Base-by-base conservation (phyloP, 1,284 basidiomycete genomes). In the Chalciporus sp. region DNA sequence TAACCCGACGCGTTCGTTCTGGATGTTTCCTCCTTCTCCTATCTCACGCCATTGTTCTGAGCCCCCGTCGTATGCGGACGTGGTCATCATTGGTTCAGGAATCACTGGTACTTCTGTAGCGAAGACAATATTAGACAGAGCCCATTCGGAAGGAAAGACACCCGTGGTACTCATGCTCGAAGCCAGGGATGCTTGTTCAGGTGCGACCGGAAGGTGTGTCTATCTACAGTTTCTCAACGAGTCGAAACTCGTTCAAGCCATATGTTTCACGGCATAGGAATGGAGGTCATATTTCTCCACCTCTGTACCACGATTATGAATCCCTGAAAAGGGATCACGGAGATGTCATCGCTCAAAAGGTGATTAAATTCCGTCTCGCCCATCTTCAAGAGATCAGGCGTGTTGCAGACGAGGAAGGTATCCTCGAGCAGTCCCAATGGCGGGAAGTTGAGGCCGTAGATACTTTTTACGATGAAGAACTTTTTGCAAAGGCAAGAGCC, bases 31-130 rank as follows among this genome's bases (percentile, higher is more conserved):
- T 1, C 71, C 74, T 0, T 76, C 84, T 3, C 68, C 75, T 6
- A 77, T 88, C 37, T 74, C 83, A 2, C 63, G 66, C 1, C 70
- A 79, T 49, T 69, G 72, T 14, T 68, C 74, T 7, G 66, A 72
- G 3, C 54, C 84, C 5, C 83, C 84, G 1, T 60, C 65, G 0
- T 69, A 80, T 57, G 86, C 77, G 3, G 86, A 90, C 60, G 65
- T 88, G 11, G 81, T 89, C 9, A 73, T 89, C 55, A 78, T 90
- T 58, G 88, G 87, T 4, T 87, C 85, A 17, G 88, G 88, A 0
- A 86, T 90, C 51, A 86, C 87, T 2, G 85, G 86, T 0, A 75
- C 84, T 1, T 77, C 82, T 0, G 68, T 87, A 49, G 80, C 79
- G 11, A 78, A 81, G 52, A 76, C 79, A 4, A 57, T 86, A 20